Percentiles rank a stretch among this genome's conserved stretches.
These are phyloP conservation scores for Inonotus obliquus DNA, from an alignment of 1,284 basidiomycete genomes.

Conservation along the genomic window DNA sequence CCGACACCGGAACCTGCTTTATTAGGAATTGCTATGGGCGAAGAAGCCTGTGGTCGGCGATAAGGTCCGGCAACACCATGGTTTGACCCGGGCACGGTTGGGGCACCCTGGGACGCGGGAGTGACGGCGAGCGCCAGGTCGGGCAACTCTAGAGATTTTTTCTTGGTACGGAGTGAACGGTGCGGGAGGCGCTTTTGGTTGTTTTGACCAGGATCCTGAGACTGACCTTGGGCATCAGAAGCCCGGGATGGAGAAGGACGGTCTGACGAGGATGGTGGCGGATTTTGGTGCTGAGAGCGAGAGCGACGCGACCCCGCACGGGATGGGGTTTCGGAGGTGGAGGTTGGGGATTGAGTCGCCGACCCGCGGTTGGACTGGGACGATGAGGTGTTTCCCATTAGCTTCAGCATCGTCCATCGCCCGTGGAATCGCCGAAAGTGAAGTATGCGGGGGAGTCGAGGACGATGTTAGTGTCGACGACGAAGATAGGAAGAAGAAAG, in stretches of 20 bases:
- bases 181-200: conserved; percentile 27
- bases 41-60: conserved; percentile 37
- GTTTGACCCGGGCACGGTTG: conserved; percentile 26
- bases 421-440: not conserved
- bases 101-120: conserved; percentile 37
- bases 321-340: conserved; percentile 2
- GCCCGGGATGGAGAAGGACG: conserved; percentile 7
- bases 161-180: conserved; percentile 59
- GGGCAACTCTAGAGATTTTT: conserved; percentile 70
- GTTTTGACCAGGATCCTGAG: not conserved
- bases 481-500: not conserved
- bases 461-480: not conserved
- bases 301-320: conserved; percentile 15
- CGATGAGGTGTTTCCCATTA: conserved; percentile 20
- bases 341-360: not conserved
- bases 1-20: conserved; percentile 36
- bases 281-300: conserved; percentile 12
- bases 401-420: conserved; percentile 2
- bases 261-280: not conserved
- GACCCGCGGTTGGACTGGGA: conserved; percentile 13
- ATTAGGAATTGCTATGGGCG: conserved; percentile 37
- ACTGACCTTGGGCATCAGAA: not conserved
- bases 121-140: conserved; percentile 64
- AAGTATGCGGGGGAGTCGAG: not conserved
- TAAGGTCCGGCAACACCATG: conserved; percentile 20